Conservation (phyloP, 768 basidiomycete genomes). For the Amanita thiersii region DNA sequence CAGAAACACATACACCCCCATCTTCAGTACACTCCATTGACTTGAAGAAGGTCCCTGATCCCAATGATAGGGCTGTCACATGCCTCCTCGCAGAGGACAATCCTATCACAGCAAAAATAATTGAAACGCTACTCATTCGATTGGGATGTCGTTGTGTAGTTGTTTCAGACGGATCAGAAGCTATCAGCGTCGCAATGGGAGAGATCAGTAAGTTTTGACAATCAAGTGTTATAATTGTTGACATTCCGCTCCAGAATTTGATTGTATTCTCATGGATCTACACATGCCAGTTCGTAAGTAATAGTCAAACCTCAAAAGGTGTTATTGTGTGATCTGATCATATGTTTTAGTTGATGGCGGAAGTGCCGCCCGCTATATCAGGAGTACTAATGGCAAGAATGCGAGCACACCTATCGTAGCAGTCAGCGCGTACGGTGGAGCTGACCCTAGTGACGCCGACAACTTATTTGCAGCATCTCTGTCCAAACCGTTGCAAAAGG, state of each 20-base stretch:
- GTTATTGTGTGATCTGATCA: slow-evolving; percentile 4
- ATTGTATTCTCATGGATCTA: slow-evolving; percentile 91
- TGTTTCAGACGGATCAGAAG: slow-evolving; percentile 94
- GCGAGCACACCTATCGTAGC: slow-evolving; percentile 88
- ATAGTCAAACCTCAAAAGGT: background rate
- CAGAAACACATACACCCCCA: slow-evolving; percentile 60
- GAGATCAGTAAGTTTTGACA: slow-evolving; percentile 75
- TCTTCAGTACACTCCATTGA: slow-evolving; percentile 86
- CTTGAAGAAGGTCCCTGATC: slow-evolving; percentile 66
- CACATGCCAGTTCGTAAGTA: slow-evolving; percentile 88
- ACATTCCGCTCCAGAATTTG: slow-evolving; percentile 62
- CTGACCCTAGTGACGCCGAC: slow-evolving; percentile 54
- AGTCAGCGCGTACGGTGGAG: slow-evolving; percentile 80
- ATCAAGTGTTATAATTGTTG: background rate
- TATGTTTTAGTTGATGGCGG: slow-evolving; percentile 75
- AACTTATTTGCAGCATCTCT: slow-evolving; percentile 76
- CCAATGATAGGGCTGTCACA: slow-evolving; percentile 83
- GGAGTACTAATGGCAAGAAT: slow-evolving; percentile 94
- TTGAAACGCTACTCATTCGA: slow-evolving; percentile 88
- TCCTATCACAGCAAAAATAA: slow-evolving; percentile 95
- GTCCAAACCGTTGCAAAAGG: slow-evolving; percentile 85
- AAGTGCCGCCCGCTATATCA: slow-evolving; percentile 94
- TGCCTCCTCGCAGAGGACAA: slow-evolving; percentile 96
- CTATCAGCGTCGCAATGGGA: slow-evolving; percentile 94
- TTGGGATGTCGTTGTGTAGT: slow-evolving; percentile 94